A percentile compares a stretch with the other conserved stretches of the same genome.
Evolutionary conservation across 768 basidiomycete species (phyloP).

Genomic region (Russula sp.): DNA sequence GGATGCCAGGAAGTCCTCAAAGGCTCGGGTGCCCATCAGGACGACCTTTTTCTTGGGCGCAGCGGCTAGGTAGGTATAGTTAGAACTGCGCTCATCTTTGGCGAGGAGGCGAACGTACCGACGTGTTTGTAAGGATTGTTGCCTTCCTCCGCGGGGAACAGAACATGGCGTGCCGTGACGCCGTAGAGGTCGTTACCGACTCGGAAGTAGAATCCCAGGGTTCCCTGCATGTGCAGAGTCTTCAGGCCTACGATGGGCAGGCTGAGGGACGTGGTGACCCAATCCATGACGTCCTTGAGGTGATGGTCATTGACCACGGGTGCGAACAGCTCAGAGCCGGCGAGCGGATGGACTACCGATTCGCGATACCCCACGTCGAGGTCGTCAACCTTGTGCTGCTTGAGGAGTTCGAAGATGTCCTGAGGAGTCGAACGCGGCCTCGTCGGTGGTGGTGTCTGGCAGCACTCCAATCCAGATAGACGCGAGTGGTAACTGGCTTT

Average conservation of each 20-base stretch:
- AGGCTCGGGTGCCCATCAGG: not conserved
- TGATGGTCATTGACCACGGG: conserved; percentile 26
- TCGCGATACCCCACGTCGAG: conserved; percentile 29
- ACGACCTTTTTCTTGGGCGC: not conserved
- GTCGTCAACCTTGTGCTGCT: conserved; percentile 12
- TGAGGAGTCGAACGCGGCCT: conserved; percentile 21
- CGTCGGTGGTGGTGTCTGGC: conserved; percentile 26
- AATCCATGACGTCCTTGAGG: conserved; percentile 34
- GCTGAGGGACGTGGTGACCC: conserved; percentile 34
- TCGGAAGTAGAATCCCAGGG: conserved; percentile 35
- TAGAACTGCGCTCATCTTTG: not conserved
- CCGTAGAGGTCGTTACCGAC: conserved; percentile 31
- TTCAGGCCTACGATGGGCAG: conserved; percentile 21
- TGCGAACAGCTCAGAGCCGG: conserved; percentile 25
- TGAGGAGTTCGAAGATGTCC: conserved; percentile 25
- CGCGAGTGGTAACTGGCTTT: not conserved
- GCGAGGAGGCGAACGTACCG: not conserved
- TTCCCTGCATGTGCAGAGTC: conserved; percentile 34
- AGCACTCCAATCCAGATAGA: conserved; percentile 13
- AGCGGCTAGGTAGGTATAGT: not conserved
- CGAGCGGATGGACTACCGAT: conserved; percentile 15
- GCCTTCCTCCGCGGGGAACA: not conserved
- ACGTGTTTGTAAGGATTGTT: conserved; percentile 14
- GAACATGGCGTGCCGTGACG: conserved; percentile 32
- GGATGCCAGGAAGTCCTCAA: not conserved